phyloP scores from a whole-genome alignment of 176 grass and related monocot genomes.

The Oryza longistaminata region DNA sequence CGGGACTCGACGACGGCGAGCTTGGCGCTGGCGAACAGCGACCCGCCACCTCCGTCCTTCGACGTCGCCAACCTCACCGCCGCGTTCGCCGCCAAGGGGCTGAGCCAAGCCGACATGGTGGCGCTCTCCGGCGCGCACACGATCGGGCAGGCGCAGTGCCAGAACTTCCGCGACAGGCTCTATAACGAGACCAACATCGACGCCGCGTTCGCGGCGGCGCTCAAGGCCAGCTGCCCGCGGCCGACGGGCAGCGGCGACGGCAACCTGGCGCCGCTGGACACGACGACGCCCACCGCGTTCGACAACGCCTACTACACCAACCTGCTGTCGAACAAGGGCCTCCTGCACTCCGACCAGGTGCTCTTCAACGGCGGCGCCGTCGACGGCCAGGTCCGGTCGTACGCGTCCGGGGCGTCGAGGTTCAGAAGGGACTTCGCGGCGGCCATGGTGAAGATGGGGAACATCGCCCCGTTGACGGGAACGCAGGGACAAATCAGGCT shows the following conservation, averaged over 20 bases:
- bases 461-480: slow-evolving; percentile 44
- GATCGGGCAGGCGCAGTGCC: slow-evolving; percentile 52
- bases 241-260: slow-evolving; percentile 25
- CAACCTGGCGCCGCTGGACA: slow-evolving; percentile 52
- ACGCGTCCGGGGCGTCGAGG: slow-evolving; percentile 1
- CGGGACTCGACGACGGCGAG: slow-evolving; percentile 50
- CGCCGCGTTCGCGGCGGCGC: slow-evolving; percentile 39
- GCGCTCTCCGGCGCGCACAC: slow-evolving; percentile 68
- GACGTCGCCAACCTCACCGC: slow-evolving; percentile 32
- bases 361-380: slow-evolving; percentile 44
- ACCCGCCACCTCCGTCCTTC: slow-evolving; percentile 28
- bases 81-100: slow-evolving; percentile 35
- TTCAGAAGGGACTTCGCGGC: slow-evolving; percentile 43
- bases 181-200: slow-evolving; percentile 67
- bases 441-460: slow-evolving; percentile 56
- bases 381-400: slow-evolving; percentile 24
- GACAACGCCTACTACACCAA: slow-evolving; percentile 55
- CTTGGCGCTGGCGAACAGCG: slow-evolving; percentile 7
- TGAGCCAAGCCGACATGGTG: slow-evolving; percentile 45
- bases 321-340: slow-evolving; percentile 41
- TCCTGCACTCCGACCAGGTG: slow-evolving; percentile 57
- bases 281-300: slow-evolving; percentile 26
- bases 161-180: slow-evolving; percentile 43
- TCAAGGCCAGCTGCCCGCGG: slow-evolving; percentile 43
- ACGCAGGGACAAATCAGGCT: slow-evolving; percentile 43